These are phyloP conservation scores for Neurospora sp. DNA, from an alignment of 495 filamentous ascomycete genomes.

Conservation along the genomic window DNA sequence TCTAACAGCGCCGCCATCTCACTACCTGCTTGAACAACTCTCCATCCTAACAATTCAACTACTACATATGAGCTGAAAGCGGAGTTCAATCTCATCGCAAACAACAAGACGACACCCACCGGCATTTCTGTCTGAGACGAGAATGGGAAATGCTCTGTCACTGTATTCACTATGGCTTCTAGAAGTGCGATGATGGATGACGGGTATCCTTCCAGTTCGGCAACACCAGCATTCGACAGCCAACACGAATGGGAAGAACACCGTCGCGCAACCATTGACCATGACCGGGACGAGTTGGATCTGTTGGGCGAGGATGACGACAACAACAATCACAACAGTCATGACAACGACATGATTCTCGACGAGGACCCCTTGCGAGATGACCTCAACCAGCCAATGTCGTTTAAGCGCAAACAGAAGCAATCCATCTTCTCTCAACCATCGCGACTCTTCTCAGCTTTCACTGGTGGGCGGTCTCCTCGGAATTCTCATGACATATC, in stretches of 20 bases:
- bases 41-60: background rate
- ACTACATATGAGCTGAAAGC: background rate
- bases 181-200: slow-evolving; percentile 12
- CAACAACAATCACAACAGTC: slow-evolving; percentile 19
- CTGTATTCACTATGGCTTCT: slow-evolving; percentile 7
- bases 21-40: background rate
- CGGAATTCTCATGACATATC: background rate
- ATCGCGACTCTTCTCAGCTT: slow-evolving; percentile 45
- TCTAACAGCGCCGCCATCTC: background rate
- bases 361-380: slow-evolving; percentile 42
- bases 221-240: background rate
- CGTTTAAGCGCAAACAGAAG: slow-evolving; percentile 80
- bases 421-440: slow-evolving; percentile 35
- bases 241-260: slow-evolving; percentile 8
- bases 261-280: slow-evolving; percentile 16
- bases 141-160: slow-evolving; percentile 11
- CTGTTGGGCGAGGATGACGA: slow-evolving; percentile 29
- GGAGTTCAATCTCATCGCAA: background rate
- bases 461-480: slow-evolving; percentile 36
- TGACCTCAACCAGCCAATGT: slow-evolving; percentile 47
- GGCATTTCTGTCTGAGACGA: slow-evolving; percentile 1
- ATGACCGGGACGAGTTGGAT: slow-evolving; percentile 36
- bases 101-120: background rate
- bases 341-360: slow-evolving; percentile 21
- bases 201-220: slow-evolving; percentile 9